Evolutionary conservation across 306 rosid genomes (phyloP).

Genomic region (Vigna trinervia): DNA sequence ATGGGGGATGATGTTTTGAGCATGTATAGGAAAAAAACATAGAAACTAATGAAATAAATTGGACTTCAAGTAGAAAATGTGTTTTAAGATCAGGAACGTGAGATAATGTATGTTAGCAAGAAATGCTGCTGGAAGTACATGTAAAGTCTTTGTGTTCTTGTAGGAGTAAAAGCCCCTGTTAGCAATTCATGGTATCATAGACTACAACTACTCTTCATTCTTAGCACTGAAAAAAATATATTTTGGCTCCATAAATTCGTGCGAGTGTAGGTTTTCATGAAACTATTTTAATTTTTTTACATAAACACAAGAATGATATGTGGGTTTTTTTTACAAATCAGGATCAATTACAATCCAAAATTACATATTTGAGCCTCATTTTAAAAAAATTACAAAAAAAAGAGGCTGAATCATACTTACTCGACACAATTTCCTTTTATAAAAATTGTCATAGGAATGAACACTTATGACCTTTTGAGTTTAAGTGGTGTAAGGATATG

Average conservation of each 20-base stretch:
- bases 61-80: neutral
- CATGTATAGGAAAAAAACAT: neutral
- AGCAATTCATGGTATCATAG: neutral
- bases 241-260: neutral
- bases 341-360: too few species aligned
- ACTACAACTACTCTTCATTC: neutral
- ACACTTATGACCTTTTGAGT: too few species aligned
- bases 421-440: too few species aligned
- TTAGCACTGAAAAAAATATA: neutral
- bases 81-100: slow-evolving; percentile 6
- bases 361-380: too few species aligned
- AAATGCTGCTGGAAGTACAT: slow-evolving; percentile 9
- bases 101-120: neutral
- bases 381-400: too few species aligned
- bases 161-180: slow-evolving; percentile 44
- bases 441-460: too few species aligned
- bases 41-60: slow-evolving; percentile 11
- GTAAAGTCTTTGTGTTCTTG: slow-evolving; percentile 14
- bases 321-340: too few species aligned
- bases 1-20: slow-evolving; percentile 22
- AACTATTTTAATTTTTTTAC: neutral
- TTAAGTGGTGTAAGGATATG: too few species aligned
- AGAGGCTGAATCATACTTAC: too few species aligned
- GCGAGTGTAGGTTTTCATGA: neutral
- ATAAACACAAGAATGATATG: neutral